Conservation (phyloP, 2,329 filamentous ascomycete genomes). For the Aspergillus niger region DNA sequence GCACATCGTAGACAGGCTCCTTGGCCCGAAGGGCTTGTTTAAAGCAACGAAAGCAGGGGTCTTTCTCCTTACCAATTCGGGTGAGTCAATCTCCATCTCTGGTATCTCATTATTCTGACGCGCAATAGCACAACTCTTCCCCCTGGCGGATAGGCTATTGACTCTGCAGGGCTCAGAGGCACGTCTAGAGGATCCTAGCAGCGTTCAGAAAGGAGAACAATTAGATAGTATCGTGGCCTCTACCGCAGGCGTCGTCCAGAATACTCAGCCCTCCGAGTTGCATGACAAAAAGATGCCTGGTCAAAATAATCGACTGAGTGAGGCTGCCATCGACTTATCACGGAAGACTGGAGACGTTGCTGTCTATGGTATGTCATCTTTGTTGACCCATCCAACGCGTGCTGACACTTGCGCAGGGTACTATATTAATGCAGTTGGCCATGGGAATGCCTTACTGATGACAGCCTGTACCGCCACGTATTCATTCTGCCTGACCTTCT, state of each 20-base stretch:
- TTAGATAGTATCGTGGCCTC: too few relatives aligned
- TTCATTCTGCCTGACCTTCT: conserved; percentile 5
- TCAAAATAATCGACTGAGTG: background rate
- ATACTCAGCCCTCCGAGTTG: background rate
- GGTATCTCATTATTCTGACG: background rate
- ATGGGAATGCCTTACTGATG: background rate
- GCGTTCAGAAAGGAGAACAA: background rate
- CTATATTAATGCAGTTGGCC: background rate
- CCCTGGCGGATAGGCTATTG: background rate
- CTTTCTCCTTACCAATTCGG: background rate
- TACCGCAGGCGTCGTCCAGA: too few relatives aligned
- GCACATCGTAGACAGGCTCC: background rate
- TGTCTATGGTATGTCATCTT: background rate
- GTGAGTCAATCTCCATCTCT: background rate
- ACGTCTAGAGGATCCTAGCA: background rate
- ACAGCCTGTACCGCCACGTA: background rate
- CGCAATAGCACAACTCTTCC: background rate
- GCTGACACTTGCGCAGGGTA: background rate
- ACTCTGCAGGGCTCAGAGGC: background rate
- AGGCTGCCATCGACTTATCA: background rate
- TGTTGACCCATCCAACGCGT: background rate
- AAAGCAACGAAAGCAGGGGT: background rate
- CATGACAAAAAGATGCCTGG: background rate
- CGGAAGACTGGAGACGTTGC: background rate
- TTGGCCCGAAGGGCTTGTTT: background rate